Evolutionary conservation across 2,329 filamentous ascomycete genomes (phyloP).

Genomic region (Cladosporium sp.): DNA sequence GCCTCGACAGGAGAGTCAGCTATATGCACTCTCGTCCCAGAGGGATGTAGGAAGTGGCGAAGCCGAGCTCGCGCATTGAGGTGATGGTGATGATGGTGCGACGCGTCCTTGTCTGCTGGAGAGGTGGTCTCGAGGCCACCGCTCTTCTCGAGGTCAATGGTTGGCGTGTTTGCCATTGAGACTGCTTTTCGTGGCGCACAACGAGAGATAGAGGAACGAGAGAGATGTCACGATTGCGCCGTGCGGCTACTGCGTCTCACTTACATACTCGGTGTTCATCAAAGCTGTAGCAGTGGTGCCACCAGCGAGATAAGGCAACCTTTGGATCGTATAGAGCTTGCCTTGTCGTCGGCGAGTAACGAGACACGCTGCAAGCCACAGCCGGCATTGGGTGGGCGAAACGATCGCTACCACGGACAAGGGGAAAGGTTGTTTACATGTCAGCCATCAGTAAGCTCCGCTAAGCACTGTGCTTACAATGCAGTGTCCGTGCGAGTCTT

Average conservation of each 20-base stretch:
- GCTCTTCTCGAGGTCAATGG: neutral
- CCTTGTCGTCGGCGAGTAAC: neutral
- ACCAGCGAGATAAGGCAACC: neutral
- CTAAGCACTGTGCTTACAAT: neutral
- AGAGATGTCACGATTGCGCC: neutral
- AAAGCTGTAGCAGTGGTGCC: neutral
- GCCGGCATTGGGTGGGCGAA: neutral
- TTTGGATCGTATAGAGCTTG: neutral
- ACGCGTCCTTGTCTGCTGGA: neutral
- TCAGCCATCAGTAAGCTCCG: conserved; percentile 4
- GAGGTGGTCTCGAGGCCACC: neutral
- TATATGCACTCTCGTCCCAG: conserved; percentile 59
- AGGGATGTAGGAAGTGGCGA: conserved; percentile 56
- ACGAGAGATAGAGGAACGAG: neutral
- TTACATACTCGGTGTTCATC: neutral
- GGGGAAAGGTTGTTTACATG: neutral
- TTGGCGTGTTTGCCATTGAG: neutral
- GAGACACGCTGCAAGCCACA: neutral
- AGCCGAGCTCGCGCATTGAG: conserved; percentile 35
- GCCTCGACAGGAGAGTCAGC: conserved; percentile 58
- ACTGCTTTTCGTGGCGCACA: neutral
- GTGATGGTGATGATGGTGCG: conserved; percentile 2
- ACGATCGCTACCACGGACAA: neutral
- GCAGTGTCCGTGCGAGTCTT: neutral
- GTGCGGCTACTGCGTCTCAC: neutral